Evolutionary conservation across 345 rosid genomes (phyloP), one percentile per base, ranked within the genome.

Genomic region (Lepidium didymum): DNA sequence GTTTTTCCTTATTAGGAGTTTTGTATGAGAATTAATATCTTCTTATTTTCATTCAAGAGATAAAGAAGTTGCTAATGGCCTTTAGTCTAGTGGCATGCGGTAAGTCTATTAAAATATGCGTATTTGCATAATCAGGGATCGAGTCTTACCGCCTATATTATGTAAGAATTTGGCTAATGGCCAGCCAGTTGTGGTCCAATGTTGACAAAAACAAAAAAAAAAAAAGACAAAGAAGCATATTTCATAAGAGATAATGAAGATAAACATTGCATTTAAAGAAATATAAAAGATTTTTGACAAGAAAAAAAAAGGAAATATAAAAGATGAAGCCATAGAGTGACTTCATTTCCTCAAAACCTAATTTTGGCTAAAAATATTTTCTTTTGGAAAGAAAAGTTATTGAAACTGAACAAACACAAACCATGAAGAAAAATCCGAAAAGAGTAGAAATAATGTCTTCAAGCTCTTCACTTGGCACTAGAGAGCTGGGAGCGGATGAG

Each of bases 401-500:
- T 74, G 29, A 67, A 73, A 70, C 11, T 6, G 46, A 57, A 60
- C 31, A 59, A 66, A 44, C 62, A 60, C 77, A 74, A 67, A 67
- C 62, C 68, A 67, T n/a, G 31, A 10, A 40, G 67, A 71, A 53
- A 71, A 36, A 50, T 33, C 25, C 9, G 21, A 44, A 25, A 21
- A 25, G 13, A 31, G 41, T 49, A 19, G 12, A 45, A 41, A 16
- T 18, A 53, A 60, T 57, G 34, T 62, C 79, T 51, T 33, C 53
- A 50, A 47, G 35, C 56, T 23, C 68, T 74, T 92, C 86, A 92
- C 87, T 92, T 86, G 80, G 96, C 81, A 51, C 93, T 87, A 36
- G 86, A 78, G 16, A 93, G 98, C 80, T 90, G 78, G 62, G 92
- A 80, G 64, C 97, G 97, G 85, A 90, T 91, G 56, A 81, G 80